Evolutionary conservation across 2,329 filamentous ascomycete species (phyloP).

Genomic region (Exophiala oligosperma): DNA sequence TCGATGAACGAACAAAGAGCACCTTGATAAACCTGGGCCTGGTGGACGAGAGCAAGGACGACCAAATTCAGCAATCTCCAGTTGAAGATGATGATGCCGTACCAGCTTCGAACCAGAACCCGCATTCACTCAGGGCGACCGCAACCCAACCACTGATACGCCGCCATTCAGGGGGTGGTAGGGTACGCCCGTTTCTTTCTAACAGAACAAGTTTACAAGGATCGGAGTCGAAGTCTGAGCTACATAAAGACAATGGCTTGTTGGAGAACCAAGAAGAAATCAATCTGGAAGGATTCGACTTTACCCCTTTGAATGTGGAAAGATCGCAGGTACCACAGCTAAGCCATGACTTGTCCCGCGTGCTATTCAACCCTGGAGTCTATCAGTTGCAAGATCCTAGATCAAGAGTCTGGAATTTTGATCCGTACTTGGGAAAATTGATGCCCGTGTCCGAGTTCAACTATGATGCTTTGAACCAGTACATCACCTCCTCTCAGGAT

Average conservation of each 20-base stretch:
- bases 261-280: constrained; percentile 11
- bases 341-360: constrained; percentile 68
- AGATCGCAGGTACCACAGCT: constrained; percentile 23
- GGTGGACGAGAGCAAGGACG: not conserved
- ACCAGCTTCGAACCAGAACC: no score
- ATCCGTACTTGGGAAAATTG: constrained; percentile 87
- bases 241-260: constrained; percentile 6
- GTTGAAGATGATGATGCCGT: no score
- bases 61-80: not conserved
- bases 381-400: constrained; percentile 88
- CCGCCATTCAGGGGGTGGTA: no score
- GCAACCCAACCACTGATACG: no score
- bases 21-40: constrained; percentile 4
- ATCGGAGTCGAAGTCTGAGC: not conserved
- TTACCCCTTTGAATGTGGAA: constrained; percentile 51
- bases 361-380: constrained; percentile 93
- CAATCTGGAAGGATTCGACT: constrained; percentile 37
- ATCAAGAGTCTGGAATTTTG: constrained; percentile 91
- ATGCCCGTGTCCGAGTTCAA: constrained; percentile 95
- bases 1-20: not conserved
- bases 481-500: constrained; percentile 90
- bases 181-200: not conserved
- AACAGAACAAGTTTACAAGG: not conserved
- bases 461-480: constrained; percentile 79
- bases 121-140: no score